phyloP scores from a whole-genome alignment of 1,139 yeast genomes.

The Arxiozyma bovina region DNA sequence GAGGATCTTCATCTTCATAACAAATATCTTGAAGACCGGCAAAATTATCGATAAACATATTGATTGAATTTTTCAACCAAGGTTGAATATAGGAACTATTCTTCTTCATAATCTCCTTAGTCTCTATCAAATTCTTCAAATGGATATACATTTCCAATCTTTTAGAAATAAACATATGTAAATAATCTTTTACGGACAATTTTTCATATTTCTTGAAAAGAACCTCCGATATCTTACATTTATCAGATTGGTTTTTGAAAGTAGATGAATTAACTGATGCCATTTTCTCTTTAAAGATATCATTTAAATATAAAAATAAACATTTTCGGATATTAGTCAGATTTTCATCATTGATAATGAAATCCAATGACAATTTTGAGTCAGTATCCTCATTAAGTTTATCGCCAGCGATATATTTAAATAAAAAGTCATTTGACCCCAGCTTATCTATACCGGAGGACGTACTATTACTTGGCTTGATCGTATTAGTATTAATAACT shows the following conservation, averaged over 20 bases:
- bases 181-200: background rate
- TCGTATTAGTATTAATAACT: slow-evolving; percentile 2
- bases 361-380: background rate
- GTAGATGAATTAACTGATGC: background rate
- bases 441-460: background rate
- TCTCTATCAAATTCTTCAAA: slow-evolving; percentile 12
- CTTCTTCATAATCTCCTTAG: slow-evolving; percentile 4
- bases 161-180: slow-evolving; percentile 9
- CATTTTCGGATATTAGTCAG: slow-evolving; percentile 17
- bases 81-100: slow-evolving; percentile 8
- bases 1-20: slow-evolving; percentile 3
- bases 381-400: slow-evolving; percentile 9
- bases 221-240: slow-evolving; percentile 11
- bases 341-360: slow-evolving; percentile 9
- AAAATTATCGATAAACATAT: slow-evolving; percentile 13
- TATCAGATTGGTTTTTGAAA: background rate
- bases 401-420: slow-evolving; percentile 13
- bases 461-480: slow-evolving; percentile 5
- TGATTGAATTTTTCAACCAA: slow-evolving; percentile 10
- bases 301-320: slow-evolving; percentile 13
- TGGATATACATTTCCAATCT: slow-evolving; percentile 12
- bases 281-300: slow-evolving; percentile 12
- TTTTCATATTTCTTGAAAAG: slow-evolving; percentile 15
- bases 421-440: slow-evolving; percentile 1
- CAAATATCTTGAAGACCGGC: slow-evolving; percentile 9